Conservation (phyloP, 2,329 filamentous ascomycete species). For the Bisporella sp. region DNA sequence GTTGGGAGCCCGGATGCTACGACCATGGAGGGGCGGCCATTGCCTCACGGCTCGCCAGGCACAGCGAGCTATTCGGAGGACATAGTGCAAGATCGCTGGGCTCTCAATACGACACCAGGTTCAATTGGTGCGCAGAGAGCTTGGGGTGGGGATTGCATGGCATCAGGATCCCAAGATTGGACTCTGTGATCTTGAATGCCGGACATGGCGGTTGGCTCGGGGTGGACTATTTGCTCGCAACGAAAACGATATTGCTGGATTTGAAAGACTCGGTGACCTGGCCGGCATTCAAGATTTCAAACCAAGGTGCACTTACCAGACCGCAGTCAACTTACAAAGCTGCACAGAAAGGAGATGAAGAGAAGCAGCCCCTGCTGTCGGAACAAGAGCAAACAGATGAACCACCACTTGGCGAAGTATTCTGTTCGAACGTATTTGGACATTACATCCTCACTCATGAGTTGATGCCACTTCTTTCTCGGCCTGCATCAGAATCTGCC, state of each 20-base stretch:
- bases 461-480: constrained; percentile 63
- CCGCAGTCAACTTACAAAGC: constrained; percentile 36
- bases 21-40: constrained; percentile 21
- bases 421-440: constrained; percentile 89
- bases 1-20: constrained; percentile 26
- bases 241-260: constrained; percentile 48
- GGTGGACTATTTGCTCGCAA: constrained; percentile 59
- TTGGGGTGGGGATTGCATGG: constrained; percentile 29
- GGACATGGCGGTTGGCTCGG: constrained; percentile 82
- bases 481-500: constrained; percentile 16
- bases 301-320: constrained; percentile 44
- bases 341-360: constrained; percentile 8
- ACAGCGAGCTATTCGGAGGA: constrained; percentile 20
- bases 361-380: constrained; percentile 21
- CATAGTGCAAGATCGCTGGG: constrained; percentile 23
- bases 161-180: constrained; percentile 60
- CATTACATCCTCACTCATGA: constrained; percentile 86
- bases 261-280: constrained; percentile 64
- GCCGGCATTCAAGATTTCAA: constrained; percentile 67
- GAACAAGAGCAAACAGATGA: constrained; percentile 29
- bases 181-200: constrained; percentile 78
- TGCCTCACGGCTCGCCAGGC: constrained; percentile 26
- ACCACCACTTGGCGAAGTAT: constrained; percentile 69
- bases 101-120: constrained; percentile 41
- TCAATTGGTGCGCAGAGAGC: constrained; percentile 41